Evolutionary conservation across 331 rosid genomes (phyloP).

Genomic region (Pyrus hybrid): DNA sequence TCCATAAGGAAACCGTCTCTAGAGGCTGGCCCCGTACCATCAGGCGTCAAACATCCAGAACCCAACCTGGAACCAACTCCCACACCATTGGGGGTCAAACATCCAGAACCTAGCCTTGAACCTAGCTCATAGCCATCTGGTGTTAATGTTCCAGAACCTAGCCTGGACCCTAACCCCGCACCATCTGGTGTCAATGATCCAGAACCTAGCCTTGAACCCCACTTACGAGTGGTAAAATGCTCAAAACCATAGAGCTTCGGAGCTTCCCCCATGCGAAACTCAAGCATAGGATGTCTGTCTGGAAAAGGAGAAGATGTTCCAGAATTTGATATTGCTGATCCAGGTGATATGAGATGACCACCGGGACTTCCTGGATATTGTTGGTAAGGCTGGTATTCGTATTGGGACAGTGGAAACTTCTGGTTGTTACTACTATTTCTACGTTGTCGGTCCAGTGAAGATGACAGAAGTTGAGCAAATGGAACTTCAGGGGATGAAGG

Average conservation of each 20-base stretch:
- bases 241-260: conserved; percentile 72
- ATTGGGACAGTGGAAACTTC: conserved; percentile 61
- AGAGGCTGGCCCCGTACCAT: conserved; percentile 45
- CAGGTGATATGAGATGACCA: conserved; percentile 84
- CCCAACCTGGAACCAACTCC: conserved; percentile 66
- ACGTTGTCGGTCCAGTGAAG: conserved; percentile 65
- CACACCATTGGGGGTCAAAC: conserved; percentile 66
- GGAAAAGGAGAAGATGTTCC: conserved; percentile 92
- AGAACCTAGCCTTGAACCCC: conserved; percentile 86
- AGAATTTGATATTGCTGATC: conserved; percentile 84
- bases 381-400: conserved; percentile 82
- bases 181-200: conserved; percentile 96
- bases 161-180: conserved; percentile 73
- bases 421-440: conserved; percentile 48
- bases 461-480: conserved; percentile 89
- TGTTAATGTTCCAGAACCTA: conserved; percentile 88
- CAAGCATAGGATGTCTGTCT: conserved; percentile 63
- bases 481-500: conserved; percentile 99
- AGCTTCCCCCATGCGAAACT: conserved; percentile 66
- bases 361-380: conserved; percentile 91
- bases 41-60: conserved; percentile 79
- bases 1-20: conserved; percentile 24
- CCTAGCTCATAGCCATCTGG: conserved; percentile 71
- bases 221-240: conserved; percentile 58
- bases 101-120: conserved; percentile 75